Conservation (phyloP, 768 basidiomycete species). For the Guyanaporus albipodus region DNA sequence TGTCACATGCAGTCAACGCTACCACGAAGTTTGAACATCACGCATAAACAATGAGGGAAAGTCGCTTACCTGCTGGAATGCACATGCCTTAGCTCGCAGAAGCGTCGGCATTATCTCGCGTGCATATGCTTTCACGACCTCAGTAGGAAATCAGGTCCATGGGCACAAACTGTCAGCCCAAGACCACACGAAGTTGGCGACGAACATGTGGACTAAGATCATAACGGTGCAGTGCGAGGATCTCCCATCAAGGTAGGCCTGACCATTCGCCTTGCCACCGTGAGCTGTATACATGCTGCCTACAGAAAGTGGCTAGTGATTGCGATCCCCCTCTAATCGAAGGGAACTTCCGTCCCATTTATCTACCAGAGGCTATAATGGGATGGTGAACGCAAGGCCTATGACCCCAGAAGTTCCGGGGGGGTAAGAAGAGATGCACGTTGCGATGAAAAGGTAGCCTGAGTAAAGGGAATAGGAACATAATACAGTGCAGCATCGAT, state of each 20-base stretch:
- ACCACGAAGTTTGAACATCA: conserved; percentile 34
- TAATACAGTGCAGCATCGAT: conserved; percentile 34
- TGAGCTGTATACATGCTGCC: conserved; percentile 41
- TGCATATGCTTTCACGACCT: conserved; percentile 37
- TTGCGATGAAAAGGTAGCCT: conserved; percentile 46
- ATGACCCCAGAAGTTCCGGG: conserved; percentile 48
- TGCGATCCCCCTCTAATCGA: conserved; percentile 42
- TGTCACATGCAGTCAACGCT: conserved; percentile 44
- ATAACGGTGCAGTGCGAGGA: conserved; percentile 37
- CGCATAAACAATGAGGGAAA: conserved; percentile 1
- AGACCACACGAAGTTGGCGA: conserved; percentile 39
- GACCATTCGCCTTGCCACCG: conserved; percentile 29
- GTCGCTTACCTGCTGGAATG: conserved; percentile 39
- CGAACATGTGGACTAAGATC: conserved; percentile 45
- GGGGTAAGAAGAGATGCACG: conserved; percentile 49
- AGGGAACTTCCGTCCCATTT: conserved; percentile 35
- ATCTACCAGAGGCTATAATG: conserved; percentile 38
- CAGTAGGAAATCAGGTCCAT: neutral
- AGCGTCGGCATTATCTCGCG: conserved; percentile 48
- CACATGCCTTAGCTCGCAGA: conserved; percentile 43
- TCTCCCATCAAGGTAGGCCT: conserved; percentile 22
- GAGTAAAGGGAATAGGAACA: conserved; percentile 46
- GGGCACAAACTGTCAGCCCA: conserved; percentile 32
- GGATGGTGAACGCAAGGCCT: conserved; percentile 37
- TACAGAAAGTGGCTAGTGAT: conserved; percentile 39